Evolutionary conservation across 2,329 filamentous ascomycete genomes (phyloP), one percentile per base, ranked within the genome.

Genomic region (Capronia coronata): DNA sequence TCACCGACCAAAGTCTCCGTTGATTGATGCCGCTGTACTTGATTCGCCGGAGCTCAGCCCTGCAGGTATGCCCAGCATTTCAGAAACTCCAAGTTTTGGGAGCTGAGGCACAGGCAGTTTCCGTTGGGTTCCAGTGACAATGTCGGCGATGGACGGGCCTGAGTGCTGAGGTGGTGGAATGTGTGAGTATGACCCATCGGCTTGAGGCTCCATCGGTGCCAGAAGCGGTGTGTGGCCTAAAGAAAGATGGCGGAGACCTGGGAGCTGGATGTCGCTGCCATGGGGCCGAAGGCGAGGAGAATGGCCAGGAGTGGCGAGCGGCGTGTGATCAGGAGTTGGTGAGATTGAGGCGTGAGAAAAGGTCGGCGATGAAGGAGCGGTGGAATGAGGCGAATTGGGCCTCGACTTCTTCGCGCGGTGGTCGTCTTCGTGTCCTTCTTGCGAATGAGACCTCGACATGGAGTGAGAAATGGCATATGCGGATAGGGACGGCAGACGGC

Each of bases 331-430:
- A 9, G 91, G 93, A 1, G 91, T 98, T 3, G 91, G 93, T 8
- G 91, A 97, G 40, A 91, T 78, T 9, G 91, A 96, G 68, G 95
- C 89, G 70, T 96, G 89, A 1, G 91, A 96, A 68, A 96, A 95
- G 2, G 90, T 96, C 21, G 91, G 91, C 25, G 91, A 97, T 21
- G 91, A 94, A 16, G 93, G 93, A 41, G 91, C 91, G 1, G 91
- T 97, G 7, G 90, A 96, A 70, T 94, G 88, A 46, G 91, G 93
- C 29, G 91, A 96, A 67, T 90, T 93, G 37, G 93, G 91, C 61
- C 91, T 77, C 52, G 91, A 97, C 56, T 89, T 83, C 76, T 97
- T 97, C 21, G 85, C 79, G 65, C 88, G 75, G 43, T 80, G 81
- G 60, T 84, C 84, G 60, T 96, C 84, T 48, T 79, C 72, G 32